These are phyloP conservation scores for Tylopilus cervinicoccineus DNA, from an alignment of 768 basidiomycete species.

Conservation along the genomic window DNA sequence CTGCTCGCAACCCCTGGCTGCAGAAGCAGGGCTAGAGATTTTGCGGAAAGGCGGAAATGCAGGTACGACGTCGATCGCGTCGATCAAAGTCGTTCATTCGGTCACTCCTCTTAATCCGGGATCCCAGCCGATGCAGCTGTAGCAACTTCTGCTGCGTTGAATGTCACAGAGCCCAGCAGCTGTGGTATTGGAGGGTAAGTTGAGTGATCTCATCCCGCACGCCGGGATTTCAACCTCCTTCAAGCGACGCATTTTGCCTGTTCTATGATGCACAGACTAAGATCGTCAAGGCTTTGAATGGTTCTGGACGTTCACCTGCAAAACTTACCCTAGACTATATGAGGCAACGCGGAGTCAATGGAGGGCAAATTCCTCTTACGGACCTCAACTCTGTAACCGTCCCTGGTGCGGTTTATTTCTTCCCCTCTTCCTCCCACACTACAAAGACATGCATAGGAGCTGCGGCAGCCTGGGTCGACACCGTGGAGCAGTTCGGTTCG, in stretches of 20 bases:
- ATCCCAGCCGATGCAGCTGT: conserved; percentile 85
- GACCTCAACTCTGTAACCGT: conserved; percentile 93
- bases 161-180: conserved; percentile 83
- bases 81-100: neutral
- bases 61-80: conserved; percentile 47
- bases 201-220: neutral
- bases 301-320: conserved; percentile 83
- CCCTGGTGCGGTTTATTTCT: conserved; percentile 45
- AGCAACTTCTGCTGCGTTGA: conserved; percentile 87
- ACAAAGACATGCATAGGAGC: conserved; percentile 51
- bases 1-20: conserved; percentile 87
- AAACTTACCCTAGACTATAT: conserved; percentile 74
- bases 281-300: conserved; percentile 85
- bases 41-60: conserved; percentile 93
- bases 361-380: conserved; percentile 65
- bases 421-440: conserved; percentile 1
- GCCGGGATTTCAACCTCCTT: conserved; percentile 11
- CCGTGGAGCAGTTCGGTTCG: conserved; percentile 77
- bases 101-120: neutral
- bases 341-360: conserved; percentile 63
- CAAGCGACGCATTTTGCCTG: conserved; percentile 86
- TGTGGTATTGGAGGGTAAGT: conserved; percentile 91
- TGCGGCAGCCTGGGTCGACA: conserved; percentile 95
- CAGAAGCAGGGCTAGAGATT: conserved; percentile 89
- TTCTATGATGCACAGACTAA: conserved; percentile 86